phyloP scores from a whole-genome alignment of 352 stramenopile species.

The Phytophthora macrochlamydospora region DNA sequence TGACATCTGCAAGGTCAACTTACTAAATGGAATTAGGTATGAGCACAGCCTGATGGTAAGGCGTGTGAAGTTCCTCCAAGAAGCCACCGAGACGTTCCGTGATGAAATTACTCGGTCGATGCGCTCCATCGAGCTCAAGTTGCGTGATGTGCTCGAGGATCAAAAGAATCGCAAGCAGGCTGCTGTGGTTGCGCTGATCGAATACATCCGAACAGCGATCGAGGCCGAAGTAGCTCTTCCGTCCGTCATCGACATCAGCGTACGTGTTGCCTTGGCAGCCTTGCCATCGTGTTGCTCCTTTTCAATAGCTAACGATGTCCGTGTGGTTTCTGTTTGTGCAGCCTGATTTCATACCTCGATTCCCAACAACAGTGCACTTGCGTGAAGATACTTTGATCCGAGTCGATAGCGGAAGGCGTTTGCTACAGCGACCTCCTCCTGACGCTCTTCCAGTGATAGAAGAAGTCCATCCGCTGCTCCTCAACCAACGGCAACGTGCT shows the following conservation, averaged over 20 bases:
- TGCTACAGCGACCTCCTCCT: constrained; percentile 35
- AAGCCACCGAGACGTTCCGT: constrained; percentile 42
- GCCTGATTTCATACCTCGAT: constrained; percentile 59
- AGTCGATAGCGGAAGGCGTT: constrained; percentile 39
- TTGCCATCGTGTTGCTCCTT: no score
- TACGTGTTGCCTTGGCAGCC: constrained; percentile 25
- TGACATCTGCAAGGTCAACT: constrained; percentile 52
- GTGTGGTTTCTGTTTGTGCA: constrained; percentile 16
- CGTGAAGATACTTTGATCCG: constrained; percentile 58
- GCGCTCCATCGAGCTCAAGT: constrained; percentile 52
- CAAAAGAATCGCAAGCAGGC: constrained; percentile 52
- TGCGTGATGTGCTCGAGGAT: constrained; percentile 47
- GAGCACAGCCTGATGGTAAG: constrained; percentile 60
- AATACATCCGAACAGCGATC: constrained; percentile 54
- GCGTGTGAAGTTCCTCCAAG: constrained; percentile 57
- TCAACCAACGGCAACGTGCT: constrained; percentile 52
- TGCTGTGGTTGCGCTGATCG: constrained; percentile 50
- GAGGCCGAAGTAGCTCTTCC: constrained; percentile 69
- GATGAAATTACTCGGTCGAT: constrained; percentile 54
- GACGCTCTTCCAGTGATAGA: constrained; percentile 52
- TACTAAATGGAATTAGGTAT: constrained; percentile 61
- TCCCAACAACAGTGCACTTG: constrained; percentile 59
- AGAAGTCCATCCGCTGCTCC: constrained; percentile 39
- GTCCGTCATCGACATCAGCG: constrained; percentile 60
- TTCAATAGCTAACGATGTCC: not conserved